phyloP scores from a whole-genome alignment of 2,329 filamentous ascomycete species.

The Fusarium abutilonis region DNA sequence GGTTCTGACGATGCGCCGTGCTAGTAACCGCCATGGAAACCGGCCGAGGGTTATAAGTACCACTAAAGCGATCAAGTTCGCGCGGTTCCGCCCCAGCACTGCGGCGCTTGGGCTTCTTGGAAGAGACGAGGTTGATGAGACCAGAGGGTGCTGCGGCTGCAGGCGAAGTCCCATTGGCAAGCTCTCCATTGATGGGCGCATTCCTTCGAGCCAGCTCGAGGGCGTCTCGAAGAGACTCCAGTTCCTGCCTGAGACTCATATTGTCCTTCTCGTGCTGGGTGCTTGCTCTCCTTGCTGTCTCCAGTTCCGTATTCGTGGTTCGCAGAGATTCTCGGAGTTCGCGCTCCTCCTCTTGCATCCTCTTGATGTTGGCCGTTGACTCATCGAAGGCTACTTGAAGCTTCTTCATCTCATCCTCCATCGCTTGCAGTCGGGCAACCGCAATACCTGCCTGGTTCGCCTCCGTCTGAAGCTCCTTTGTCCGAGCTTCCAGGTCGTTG shows the following conservation, averaged over 20 bases:
- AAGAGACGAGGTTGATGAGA: slow-evolving; percentile 95
- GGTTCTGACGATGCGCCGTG: slow-evolving; percentile 72
- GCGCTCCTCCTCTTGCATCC: slow-evolving; percentile 93
- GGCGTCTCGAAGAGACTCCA: slow-evolving; percentile 90
- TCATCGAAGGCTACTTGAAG: slow-evolving; percentile 90
- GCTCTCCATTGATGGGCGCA: slow-evolving; percentile 75
- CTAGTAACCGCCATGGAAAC: slow-evolving; percentile 91
- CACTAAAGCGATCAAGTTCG: slow-evolving; percentile 89
- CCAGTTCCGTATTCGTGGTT: slow-evolving; percentile 81
- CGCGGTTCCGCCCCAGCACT: slow-evolving; percentile 89
- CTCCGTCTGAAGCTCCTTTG: slow-evolving; percentile 94
- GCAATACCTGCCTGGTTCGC: slow-evolving; percentile 98
- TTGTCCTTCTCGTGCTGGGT: slow-evolving; percentile 86
- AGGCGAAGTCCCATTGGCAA: slow-evolving; percentile 51
- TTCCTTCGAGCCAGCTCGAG: slow-evolving; percentile 85
- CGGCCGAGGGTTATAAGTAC: slow-evolving; percentile 90
- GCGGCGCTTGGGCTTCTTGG: slow-evolving; percentile 95
- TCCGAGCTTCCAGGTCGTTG: slow-evolving; percentile 86
- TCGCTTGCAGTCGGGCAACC: slow-evolving; percentile 85
- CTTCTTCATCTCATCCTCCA: slow-evolving; percentile 96
- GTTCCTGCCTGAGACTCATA: slow-evolving; percentile 82
- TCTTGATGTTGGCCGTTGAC: slow-evolving; percentile 87
- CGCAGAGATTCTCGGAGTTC: slow-evolving; percentile 84
- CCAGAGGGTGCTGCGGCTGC: slow-evolving; percentile 71
- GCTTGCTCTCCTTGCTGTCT: slow-evolving; percentile 78